phyloP scores from a whole-genome alignment of 441 rosid species.

The Isatis lusitanica region DNA sequence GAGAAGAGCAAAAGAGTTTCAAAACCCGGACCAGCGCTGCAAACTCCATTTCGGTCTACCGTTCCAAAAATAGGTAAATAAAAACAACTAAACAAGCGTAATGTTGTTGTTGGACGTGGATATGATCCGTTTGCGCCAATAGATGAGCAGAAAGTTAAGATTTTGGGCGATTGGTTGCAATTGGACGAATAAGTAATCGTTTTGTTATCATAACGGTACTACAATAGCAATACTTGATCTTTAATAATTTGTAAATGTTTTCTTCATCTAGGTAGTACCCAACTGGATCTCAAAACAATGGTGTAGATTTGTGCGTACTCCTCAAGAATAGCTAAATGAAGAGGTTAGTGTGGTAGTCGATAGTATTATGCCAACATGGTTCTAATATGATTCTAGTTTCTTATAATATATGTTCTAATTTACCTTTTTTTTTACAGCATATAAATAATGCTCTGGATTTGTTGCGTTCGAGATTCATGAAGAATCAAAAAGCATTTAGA shows the following conservation, averaged over 20 bases:
- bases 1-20: not conserved
- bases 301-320: not conserved
- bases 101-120: not conserved
- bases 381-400: not conserved
- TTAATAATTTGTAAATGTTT: not conserved
- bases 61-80: not conserved
- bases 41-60: not conserved
- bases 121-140: not conserved
- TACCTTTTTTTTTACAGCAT: not conserved
- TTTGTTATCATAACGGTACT: not conserved
- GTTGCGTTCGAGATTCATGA: not conserved
- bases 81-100: not conserved
- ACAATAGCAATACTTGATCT: not conserved
- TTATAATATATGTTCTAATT: not conserved
- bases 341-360: not conserved
- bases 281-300: not conserved
- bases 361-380: not conserved
- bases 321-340: not conserved
- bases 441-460: not conserved
- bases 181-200: not conserved
- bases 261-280: not conserved
- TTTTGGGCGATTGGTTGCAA: not conserved
- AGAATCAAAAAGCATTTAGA: not conserved
- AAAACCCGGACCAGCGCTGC: not conserved
- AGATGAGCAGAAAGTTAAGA: not conserved